Conservation (phyloP, 257 asterid species). For the Forsythia viridissima region DNA sequence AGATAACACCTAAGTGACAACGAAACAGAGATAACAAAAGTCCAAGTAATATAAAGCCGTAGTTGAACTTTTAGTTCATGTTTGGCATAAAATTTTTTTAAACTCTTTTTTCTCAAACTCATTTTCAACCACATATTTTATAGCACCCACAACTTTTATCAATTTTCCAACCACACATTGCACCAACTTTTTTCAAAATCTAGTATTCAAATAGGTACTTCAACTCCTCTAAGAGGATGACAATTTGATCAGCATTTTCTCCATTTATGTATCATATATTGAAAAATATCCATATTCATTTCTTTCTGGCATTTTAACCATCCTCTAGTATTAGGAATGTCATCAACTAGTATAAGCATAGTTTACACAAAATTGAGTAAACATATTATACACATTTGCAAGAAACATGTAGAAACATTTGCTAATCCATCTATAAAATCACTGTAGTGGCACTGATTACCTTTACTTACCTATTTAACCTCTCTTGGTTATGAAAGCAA, state of each 20-base stretch:
- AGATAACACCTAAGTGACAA: neutral
- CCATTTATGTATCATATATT: neutral
- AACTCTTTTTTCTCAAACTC: no score
- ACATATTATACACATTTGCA: neutral
- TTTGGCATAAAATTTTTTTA: no score
- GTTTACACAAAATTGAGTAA: neutral
- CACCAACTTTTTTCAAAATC: no score
- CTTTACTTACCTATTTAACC: neutral
- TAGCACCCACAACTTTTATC: no score
- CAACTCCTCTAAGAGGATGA: neutral
- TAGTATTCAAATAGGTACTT: no score
- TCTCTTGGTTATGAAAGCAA: neutral
- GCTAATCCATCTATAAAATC: neutral
- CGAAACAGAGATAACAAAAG: neutral
- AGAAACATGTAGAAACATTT: neutral
- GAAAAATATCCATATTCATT: neutral
- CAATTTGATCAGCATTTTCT: neutral
- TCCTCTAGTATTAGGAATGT: neutral
- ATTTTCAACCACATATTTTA: no score
- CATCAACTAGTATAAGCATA: neutral
- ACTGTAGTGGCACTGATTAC: neutral
- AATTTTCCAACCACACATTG: no score
- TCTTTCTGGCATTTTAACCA: neutral
- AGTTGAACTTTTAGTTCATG: neutral
- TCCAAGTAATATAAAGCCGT: neutral